phyloP scores from a whole-genome alignment of 805 yeast genomes.

The Kodamaea hsintzibuensis region DNA sequence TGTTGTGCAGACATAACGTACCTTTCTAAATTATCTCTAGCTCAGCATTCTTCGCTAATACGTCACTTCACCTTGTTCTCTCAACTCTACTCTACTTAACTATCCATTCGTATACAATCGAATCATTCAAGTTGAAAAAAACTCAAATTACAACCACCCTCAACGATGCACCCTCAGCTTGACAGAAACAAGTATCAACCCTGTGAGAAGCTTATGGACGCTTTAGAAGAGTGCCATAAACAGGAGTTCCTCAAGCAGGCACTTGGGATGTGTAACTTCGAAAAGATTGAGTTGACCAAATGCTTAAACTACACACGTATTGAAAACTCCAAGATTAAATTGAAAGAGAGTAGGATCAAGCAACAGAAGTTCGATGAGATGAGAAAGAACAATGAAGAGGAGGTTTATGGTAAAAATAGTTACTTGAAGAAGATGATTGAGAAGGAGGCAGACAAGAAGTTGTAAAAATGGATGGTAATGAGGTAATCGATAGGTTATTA shows the following conservation, averaged over 20 bases:
- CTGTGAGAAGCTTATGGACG: constrained; percentile 81
- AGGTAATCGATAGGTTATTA: no score
- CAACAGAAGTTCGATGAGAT: constrained; percentile 54
- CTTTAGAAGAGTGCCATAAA: constrained; percentile 85
- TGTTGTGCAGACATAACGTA: no score
- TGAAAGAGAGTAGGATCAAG: constrained; percentile 53
- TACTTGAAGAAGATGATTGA: constrained; percentile 67
- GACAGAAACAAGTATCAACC: constrained; percentile 47
- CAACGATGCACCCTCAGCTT: constrained; percentile 45
- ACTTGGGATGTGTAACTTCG: constrained; percentile 81
- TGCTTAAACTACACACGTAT: constrained; percentile 81
- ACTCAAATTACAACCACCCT: not conserved
- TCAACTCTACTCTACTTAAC: not conserved
- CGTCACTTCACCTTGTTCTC: not conserved
- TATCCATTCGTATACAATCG: no score
- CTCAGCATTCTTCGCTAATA: no score
- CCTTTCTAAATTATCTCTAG: not conserved
- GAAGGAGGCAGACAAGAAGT: constrained; percentile 19
- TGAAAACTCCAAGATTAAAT: constrained; percentile 58
- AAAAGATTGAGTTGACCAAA: constrained; percentile 72
- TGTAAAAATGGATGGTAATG: constrained; percentile 34
- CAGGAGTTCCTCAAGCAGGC: constrained; percentile 66
- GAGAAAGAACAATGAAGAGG: constrained; percentile 69
- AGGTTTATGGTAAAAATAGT: constrained; percentile 74
- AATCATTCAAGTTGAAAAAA: not conserved